phyloP scores from a whole-genome alignment of 2,329 filamentous ascomycete species.

The Trichoderma asperellum region DNA sequence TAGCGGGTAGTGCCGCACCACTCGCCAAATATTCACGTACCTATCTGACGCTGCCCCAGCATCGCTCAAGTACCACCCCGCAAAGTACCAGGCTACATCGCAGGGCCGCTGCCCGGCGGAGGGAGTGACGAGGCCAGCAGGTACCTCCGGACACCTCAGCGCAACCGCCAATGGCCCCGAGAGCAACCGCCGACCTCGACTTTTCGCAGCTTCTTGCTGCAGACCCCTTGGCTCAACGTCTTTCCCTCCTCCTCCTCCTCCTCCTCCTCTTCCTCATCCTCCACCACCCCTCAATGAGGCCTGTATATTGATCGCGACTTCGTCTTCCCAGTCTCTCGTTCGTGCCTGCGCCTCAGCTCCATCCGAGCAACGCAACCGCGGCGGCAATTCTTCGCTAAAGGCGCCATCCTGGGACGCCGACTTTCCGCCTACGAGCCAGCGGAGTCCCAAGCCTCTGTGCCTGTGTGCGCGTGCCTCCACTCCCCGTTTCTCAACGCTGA shows the following conservation, averaged over 20 bases:
- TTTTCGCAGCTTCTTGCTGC: constrained; percentile 35
- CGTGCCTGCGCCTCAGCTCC: constrained; percentile 31
- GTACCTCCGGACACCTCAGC: constrained; percentile 5
- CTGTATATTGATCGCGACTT: constrained; percentile 45
- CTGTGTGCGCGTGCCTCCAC: constrained; percentile 20
- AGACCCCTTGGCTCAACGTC: constrained; percentile 32
- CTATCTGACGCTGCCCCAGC: background rate
- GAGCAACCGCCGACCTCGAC: background rate
- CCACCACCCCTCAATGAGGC: constrained; percentile 41
- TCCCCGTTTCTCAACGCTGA: constrained; percentile 25
- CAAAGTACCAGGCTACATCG: constrained; percentile 4
- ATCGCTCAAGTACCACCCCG: background rate
- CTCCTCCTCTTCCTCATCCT: constrained; percentile 31
- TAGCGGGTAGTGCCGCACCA: background rate
- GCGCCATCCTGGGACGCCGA: constrained; percentile 4
- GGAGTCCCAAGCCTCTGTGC: constrained; percentile 24
- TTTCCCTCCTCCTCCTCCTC: constrained; percentile 17
- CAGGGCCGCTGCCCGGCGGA: background rate
- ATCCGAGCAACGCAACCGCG: background rate
- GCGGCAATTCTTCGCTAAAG: constrained; percentile 27
- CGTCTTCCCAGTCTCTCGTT: constrained; percentile 29
- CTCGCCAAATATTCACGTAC: constrained; percentile 2
- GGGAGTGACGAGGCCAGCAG: background rate
- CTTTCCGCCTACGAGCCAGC: constrained; percentile 23
- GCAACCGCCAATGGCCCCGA: constrained; percentile 10